A percentile compares a stretch with the other conserved stretches of the same genome.
These are phyloP conservation scores for Nakazawaea holstii DNA, from an alignment of 805 yeast genomes.

Conservation along the genomic window DNA sequence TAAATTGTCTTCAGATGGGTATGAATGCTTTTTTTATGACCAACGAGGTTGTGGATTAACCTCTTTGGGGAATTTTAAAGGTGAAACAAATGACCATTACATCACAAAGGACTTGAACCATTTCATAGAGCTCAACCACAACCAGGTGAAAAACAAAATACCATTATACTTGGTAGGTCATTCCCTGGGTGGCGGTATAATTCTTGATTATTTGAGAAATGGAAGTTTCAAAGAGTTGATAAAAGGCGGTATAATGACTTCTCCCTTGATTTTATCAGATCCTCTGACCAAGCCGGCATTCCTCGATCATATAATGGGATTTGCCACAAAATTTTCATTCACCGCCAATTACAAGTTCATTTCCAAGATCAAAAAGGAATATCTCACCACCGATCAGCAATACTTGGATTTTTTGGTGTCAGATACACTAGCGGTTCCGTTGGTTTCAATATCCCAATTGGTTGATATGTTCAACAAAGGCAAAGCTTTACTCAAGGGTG, in stretches of 20 bases:
- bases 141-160: slow-evolving; percentile 28
- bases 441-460: slow-evolving; percentile 49
- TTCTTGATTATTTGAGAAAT: slow-evolving; percentile 51
- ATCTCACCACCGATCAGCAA: slow-evolving; percentile 42
- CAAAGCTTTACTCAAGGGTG: slow-evolving; percentile 35
- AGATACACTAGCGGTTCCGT: slow-evolving; percentile 38
- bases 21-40: slow-evolving; percentile 62
- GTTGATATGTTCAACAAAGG: slow-evolving; percentile 63
- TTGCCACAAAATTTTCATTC: slow-evolving; percentile 24
- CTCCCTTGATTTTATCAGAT: slow-evolving; percentile 55
- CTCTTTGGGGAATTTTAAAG: slow-evolving; percentile 44
- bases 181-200: slow-evolving; percentile 80
- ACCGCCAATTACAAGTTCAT: slow-evolving; percentile 48
- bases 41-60: slow-evolving; percentile 76
- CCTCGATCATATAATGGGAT: slow-evolving; percentile 34
- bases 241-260: slow-evolving; percentile 43
- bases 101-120: slow-evolving; percentile 56
- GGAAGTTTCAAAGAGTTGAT: slow-evolving; percentile 48
- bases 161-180: slow-evolving; percentile 53
- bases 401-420: slow-evolving; percentile 40
- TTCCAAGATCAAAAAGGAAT: slow-evolving; percentile 46
- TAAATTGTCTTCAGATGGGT: slow-evolving; percentile 44
- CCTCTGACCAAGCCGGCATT: slow-evolving; percentile 55
- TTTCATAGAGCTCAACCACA: slow-evolving; percentile 41
- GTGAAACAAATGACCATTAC: slow-evolving; percentile 50